Conservation (phyloP, 1,139 yeast genomes). For the Barnettozyma hawaiiensis region DNA sequence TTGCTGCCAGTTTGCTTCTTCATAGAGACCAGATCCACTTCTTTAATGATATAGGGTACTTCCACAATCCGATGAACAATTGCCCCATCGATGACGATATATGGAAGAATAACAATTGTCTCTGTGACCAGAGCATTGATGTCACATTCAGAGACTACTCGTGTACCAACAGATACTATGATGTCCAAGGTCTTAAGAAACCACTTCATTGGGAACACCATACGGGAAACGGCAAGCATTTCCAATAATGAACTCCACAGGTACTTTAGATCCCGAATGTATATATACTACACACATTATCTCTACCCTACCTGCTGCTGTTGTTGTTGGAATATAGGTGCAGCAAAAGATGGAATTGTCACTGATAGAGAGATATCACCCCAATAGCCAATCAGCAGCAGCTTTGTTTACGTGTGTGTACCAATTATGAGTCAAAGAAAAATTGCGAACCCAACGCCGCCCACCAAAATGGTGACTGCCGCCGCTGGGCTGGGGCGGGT, state of each 20-base stretch:
- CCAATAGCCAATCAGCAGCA: neutral
- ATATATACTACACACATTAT: no score
- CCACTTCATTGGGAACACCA: constrained; percentile 46
- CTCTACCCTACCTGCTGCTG: no score
- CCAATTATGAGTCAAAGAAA: constrained; percentile 1
- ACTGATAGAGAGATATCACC: no score
- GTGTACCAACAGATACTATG: constrained; percentile 48
- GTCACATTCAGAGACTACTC: constrained; percentile 30
- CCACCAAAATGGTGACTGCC: no score
- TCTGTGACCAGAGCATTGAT: constrained; percentile 43
- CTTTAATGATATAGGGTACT: constrained; percentile 53
- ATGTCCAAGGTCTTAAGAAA: constrained; percentile 39
- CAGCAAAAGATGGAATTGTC: neutral
- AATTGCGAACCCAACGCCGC: no score
- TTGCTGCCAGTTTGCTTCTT: constrained; percentile 48
- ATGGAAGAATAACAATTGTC: constrained; percentile 43
- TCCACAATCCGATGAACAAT: constrained; percentile 52
- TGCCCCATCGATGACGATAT: constrained; percentile 48
- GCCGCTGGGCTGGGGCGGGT: no score
- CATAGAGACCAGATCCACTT: constrained; percentile 45
- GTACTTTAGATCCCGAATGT: neutral
- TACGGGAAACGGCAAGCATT: constrained; percentile 6
- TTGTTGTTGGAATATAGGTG: no score
- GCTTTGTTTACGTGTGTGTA: neutral
- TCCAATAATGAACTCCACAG: neutral